Evolutionary conservation across 1,284 basidiomycete species (phyloP).

Genomic region (Fomitopsis schrenkii): DNA sequence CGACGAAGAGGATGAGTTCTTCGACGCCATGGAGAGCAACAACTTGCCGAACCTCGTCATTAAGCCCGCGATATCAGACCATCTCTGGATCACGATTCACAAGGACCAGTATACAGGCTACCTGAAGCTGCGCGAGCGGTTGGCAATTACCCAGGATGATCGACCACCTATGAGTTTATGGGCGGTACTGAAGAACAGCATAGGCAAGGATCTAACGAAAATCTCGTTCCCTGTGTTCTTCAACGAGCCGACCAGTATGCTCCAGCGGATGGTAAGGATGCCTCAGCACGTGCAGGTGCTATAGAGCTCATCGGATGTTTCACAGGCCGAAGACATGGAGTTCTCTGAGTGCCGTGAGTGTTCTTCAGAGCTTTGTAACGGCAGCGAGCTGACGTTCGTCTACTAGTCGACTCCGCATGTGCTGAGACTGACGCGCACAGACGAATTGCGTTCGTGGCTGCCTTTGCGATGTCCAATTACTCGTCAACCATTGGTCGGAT

Average conservation of each 20-base stretch:
- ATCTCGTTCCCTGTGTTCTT: constrained; percentile 97
- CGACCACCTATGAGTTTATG: constrained; percentile 90
- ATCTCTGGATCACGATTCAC: constrained; percentile 33
- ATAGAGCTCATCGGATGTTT: background rate
- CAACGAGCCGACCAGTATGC: constrained; percentile 96
- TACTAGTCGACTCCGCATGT: constrained; percentile 78
- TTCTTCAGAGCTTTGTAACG: constrained; percentile 1
- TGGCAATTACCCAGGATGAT: constrained; percentile 77
- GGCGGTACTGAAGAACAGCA: constrained; percentile 94
- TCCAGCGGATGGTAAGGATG: constrained; percentile 69
- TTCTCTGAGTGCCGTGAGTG: constrained; percentile 87
- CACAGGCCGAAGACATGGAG: constrained; percentile 89
- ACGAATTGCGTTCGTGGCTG: constrained; percentile 91
- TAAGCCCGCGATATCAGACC: constrained; percentile 45
- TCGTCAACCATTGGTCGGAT: constrained; percentile 93
- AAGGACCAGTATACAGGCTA: constrained; percentile 69
- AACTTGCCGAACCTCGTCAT: constrained; percentile 74
- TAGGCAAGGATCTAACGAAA: constrained; percentile 96
- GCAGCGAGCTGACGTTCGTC: background rate
- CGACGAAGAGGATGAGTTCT: constrained; percentile 96
- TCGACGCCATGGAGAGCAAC: constrained; percentile 91
- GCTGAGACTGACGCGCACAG: constrained; percentile 75
- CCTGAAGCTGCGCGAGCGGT: constrained; percentile 52
- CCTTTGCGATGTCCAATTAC: constrained; percentile 98
- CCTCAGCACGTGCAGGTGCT: background rate